phyloP scores from a whole-genome alignment of 1,284 basidiomycete species.

The Vanrija humicola region DNA sequence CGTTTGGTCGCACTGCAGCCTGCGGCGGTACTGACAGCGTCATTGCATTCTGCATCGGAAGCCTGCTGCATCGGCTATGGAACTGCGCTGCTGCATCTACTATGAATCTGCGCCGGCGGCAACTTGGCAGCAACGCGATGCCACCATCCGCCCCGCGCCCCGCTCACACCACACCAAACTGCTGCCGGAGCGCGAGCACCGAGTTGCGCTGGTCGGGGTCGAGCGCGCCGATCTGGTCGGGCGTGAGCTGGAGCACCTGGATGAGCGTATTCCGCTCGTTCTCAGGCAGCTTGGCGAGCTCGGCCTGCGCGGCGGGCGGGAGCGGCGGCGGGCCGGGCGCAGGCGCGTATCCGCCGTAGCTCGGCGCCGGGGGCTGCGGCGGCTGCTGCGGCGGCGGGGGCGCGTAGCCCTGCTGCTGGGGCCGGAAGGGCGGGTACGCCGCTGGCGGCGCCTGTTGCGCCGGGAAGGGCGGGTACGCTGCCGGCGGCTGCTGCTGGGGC shows the following conservation, averaged over 20 bases:
- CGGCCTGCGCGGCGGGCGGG: slow-evolving; percentile 39
- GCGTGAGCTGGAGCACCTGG: slow-evolving; percentile 80
- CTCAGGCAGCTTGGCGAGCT: slow-evolving; percentile 40
- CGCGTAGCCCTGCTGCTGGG: slow-evolving; percentile 16
- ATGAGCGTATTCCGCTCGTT: slow-evolving; percentile 63
- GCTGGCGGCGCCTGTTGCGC: slow-evolving; percentile 18
- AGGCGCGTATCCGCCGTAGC: slow-evolving; percentile 18
- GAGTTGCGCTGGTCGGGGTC: slow-evolving; percentile 77
- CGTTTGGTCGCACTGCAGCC: too few species aligned
- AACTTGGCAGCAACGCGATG: too few species aligned
- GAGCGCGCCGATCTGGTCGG: slow-evolving; percentile 79
- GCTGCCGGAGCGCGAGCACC: slow-evolving; percentile 49
- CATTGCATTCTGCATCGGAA: too few species aligned
- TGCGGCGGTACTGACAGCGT: too few species aligned
- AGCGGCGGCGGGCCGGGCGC: slow-evolving; percentile 22
- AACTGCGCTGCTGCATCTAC: too few species aligned
- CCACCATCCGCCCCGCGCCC: too few species aligned
- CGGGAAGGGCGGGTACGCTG: slow-evolving; percentile 32
- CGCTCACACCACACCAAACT: too few species aligned
- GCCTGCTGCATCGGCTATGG: too few species aligned
- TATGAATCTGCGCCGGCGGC: too few species aligned
- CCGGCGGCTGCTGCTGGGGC: slow-evolving; percentile 8
- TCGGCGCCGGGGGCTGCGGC: slow-evolving; percentile 35
- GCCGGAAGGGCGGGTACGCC: slow-evolving; percentile 36
- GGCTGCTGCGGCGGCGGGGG: slow-evolving; percentile 21